Evolutionary conservation across 2,329 filamentous ascomycete genomes (phyloP).

Genomic region (Daldinia sp.): DNA sequence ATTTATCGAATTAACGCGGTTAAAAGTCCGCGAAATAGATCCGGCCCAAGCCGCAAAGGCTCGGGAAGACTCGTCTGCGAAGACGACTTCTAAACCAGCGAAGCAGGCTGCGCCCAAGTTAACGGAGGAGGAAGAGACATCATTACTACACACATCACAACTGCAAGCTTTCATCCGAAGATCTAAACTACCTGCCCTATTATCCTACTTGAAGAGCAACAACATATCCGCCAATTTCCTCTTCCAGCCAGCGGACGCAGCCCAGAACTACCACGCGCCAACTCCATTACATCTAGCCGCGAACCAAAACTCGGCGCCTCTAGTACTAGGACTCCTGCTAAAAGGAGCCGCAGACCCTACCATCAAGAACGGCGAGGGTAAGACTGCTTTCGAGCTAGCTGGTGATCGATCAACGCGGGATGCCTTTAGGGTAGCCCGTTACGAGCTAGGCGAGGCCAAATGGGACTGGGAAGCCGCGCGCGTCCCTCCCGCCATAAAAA

Average conservation of each 20-base stretch:
- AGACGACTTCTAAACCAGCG: conserved; percentile 54
- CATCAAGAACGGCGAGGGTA: conserved; percentile 75
- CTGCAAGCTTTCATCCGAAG: conserved; percentile 87
- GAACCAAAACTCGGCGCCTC: conserved; percentile 76
- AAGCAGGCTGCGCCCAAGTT: conserved; percentile 68
- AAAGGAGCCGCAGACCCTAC: conserved; percentile 81
- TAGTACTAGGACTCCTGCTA: conserved; percentile 79
- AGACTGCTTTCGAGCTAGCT: conserved; percentile 84
- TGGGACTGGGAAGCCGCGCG: conserved; percentile 83
- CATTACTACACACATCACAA: conserved; percentile 85
- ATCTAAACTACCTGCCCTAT: conserved; percentile 85
- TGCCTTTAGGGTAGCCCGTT: conserved; percentile 87
- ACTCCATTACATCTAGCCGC: conserved; percentile 88
- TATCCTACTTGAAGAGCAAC: conserved; percentile 85
- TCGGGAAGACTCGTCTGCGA: conserved; percentile 51
- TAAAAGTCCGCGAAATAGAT: conserved; percentile 83
- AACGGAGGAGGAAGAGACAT: conserved; percentile 84
- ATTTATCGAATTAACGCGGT: conserved; percentile 90
- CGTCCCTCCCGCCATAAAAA: conserved; percentile 75
- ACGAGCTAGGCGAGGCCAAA: conserved; percentile 76
- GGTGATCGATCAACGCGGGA: conserved; percentile 88
- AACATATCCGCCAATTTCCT: conserved; percentile 73
- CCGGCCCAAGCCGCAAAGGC: conserved; percentile 65
- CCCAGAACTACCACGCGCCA: conserved; percentile 79
- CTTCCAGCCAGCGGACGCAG: conserved; percentile 73